phyloP scores from a whole-genome alignment of 768 basidiomycete genomes.

The Tephrocybe sp. region DNA sequence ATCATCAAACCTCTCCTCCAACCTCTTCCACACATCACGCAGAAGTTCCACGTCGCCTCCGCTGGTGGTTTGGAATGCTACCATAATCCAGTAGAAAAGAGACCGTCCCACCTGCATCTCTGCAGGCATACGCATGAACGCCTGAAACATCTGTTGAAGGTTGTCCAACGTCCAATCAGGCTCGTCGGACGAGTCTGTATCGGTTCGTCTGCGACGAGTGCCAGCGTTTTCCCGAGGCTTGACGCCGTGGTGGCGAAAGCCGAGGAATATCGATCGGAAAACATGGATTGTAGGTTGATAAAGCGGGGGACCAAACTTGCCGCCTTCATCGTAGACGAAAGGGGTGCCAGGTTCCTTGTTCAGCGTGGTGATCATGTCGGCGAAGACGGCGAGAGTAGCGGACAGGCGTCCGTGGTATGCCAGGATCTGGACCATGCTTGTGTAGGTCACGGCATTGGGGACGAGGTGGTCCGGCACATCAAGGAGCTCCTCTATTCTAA shows the following conservation, averaged over 20 bases:
- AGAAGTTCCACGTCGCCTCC: constrained; percentile 48
- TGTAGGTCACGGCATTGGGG: constrained; percentile 71
- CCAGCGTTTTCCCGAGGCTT: constrained; percentile 16
- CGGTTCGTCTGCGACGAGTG: background rate
- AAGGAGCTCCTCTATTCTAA: constrained; percentile 48
- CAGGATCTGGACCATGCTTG: constrained; percentile 64
- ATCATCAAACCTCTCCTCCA: constrained; percentile 56
- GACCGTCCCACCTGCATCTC: constrained; percentile 42
- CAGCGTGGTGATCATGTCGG: constrained; percentile 61
- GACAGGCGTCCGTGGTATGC: constrained; percentile 71
- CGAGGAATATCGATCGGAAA: constrained; percentile 75
- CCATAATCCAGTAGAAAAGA: constrained; percentile 65
- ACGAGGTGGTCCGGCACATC: constrained; percentile 37
- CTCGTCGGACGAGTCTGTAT: constrained; percentile 5
- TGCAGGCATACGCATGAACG: constrained; percentile 59
- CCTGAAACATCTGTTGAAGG: constrained; percentile 56
- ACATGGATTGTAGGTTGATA: constrained; percentile 49
- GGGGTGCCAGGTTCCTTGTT: constrained; percentile 37
- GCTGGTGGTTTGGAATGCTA: constrained; percentile 64
- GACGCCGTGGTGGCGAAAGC: constrained; percentile 64
- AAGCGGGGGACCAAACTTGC: constrained; percentile 23
- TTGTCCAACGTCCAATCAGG: constrained; percentile 59
- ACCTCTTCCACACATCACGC: constrained; percentile 52
- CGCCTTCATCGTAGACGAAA: constrained; percentile 25
- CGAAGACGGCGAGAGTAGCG: constrained; percentile 54